A percentile compares a stretch with the other conserved stretches of the same genome.
Evolutionary conservation across 805 yeast genomes (phyloP).

Genomic region (Blastobotrys chiropterorum): DNA sequence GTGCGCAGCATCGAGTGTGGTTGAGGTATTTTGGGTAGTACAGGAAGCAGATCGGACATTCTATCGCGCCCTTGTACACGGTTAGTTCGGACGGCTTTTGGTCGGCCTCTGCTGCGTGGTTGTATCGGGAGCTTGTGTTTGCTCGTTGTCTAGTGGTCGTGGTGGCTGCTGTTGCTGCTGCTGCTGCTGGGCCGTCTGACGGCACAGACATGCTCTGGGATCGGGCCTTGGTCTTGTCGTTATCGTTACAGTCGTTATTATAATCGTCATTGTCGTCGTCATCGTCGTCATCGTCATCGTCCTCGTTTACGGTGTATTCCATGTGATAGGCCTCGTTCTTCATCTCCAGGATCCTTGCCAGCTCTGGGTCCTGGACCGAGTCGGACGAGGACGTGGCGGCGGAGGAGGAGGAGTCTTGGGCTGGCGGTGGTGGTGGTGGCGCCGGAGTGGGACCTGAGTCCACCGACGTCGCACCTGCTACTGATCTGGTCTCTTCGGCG

Average conservation of each 20-base stretch:
- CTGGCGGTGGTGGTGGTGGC: neutral
- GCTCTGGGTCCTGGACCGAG: neutral
- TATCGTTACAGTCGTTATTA: neutral
- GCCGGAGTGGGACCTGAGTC: neutral
- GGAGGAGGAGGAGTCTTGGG: neutral
- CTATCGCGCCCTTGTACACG: constrained; percentile 63
- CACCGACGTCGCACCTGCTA: neutral
- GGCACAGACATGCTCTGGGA: no score
- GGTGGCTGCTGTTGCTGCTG: neutral
- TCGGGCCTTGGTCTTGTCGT: no score
- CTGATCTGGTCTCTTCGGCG: no score
- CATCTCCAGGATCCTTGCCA: neutral
- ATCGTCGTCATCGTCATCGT: neutral
- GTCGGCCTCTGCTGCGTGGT: no score
- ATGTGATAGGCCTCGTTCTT: neutral
- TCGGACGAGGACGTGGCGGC: neutral
- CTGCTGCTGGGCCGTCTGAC: neutral
- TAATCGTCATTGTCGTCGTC: neutral
- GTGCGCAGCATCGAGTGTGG: constrained; percentile 80
- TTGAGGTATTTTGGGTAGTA: constrained; percentile 76
- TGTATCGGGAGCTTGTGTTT: no score
- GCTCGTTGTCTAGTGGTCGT: no score
- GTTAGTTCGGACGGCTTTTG: constrained; percentile 39
- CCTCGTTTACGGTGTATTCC: neutral
- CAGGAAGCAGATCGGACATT: constrained; percentile 93